These are phyloP conservation scores for Tolypocladium guangdongense DNA, from an alignment of 2,329 filamentous ascomycete genomes.

Conservation along the genomic window DNA sequence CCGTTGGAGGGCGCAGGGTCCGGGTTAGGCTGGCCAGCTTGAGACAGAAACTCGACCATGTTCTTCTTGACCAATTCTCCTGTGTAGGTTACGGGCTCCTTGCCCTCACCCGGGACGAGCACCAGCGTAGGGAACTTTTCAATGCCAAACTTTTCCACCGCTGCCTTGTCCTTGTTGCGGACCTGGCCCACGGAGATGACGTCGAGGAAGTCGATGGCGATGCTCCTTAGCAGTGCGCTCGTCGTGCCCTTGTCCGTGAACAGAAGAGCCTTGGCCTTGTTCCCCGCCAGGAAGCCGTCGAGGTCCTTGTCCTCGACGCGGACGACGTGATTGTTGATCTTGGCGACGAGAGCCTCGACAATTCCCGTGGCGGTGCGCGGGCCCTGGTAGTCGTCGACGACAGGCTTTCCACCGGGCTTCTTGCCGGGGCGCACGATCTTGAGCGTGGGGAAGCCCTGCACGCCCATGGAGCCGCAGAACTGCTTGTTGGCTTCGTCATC, in stretches of 20 bases:
- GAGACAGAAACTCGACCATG: conserved; percentile 73
- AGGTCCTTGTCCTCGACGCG: conserved; percentile 69
- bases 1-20: conserved; percentile 44
- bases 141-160: conserved; percentile 65
- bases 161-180: conserved; percentile 64
- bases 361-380: conserved; percentile 75
- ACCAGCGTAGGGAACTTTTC: conserved; percentile 70
- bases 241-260: conserved; percentile 91
- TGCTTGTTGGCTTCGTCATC: conserved; percentile 88
- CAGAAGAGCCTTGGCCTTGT: conserved; percentile 72
- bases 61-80: conserved; percentile 78
- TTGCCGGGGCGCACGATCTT: conserved; percentile 85
- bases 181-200: conserved; percentile 73
- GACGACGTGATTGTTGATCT: conserved; percentile 87
- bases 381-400: conserved; percentile 86
- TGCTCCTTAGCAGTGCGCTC: conserved; percentile 67
- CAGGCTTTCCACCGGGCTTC: conserved; percentile 62
- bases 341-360: conserved; percentile 71
- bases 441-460: conserved; percentile 90
- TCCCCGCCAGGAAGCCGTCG: conserved; percentile 62
- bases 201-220: conserved; percentile 86
- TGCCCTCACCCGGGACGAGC: conserved; percentile 60
- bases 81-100: conserved; percentile 61
- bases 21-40: conserved; percentile 68
- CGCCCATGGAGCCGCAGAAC: conserved; percentile 73